Evolutionary conservation across 257 asterid species (phyloP), one percentile per base, ranked within the genome.

Genomic region (Echium plantagineum): DNA sequence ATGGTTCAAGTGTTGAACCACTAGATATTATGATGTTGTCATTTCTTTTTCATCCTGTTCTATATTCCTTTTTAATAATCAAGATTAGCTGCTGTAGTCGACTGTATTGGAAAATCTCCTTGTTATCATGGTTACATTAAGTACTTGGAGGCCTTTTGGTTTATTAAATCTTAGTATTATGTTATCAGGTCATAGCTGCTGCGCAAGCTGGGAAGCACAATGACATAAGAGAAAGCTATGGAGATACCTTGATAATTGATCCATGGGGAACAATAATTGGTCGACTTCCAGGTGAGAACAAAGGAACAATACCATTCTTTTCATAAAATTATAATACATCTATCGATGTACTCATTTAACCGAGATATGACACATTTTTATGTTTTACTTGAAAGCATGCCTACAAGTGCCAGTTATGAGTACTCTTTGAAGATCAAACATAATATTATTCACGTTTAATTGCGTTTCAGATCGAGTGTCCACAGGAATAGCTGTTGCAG

Each of bases 131-230:
- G 8, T 38, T 38, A 10, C 15, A 38, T 38, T 38, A 15, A 38
- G 13, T 7, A 38, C 6, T 2, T 38, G 9, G 9, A 38, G 48
- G 48, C 15, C 15, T 4, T 38, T 38, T 38, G 48, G 15, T 38
- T 38, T 15, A 7, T 38, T 10, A 10, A 38, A 51, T 51, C 0
- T 4, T 19, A 16, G n/a, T 53, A 53, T 53, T 19, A 10, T 21
- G 32, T 64, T 59, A 5, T n/a, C 77, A 83, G 89, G 81, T 83
- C 63, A 85, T 88, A 65, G 98, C 96, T 66, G 93, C 96, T 5
- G 83, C 98, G 47, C 98, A 91, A 72, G 90, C 88, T 58, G 98
- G 98, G 61, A 81, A 79, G 69, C 98, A 91, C 66, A 80, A 80
- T 65, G 95, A 78, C 7, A 77, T 71, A 35, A 82, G 94, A 77